Evolutionary conservation across 352 stramenopile genomes (phyloP), one percentile per base, ranked within the genome.

Genomic region (Paralagenidium karlingii): DNA sequence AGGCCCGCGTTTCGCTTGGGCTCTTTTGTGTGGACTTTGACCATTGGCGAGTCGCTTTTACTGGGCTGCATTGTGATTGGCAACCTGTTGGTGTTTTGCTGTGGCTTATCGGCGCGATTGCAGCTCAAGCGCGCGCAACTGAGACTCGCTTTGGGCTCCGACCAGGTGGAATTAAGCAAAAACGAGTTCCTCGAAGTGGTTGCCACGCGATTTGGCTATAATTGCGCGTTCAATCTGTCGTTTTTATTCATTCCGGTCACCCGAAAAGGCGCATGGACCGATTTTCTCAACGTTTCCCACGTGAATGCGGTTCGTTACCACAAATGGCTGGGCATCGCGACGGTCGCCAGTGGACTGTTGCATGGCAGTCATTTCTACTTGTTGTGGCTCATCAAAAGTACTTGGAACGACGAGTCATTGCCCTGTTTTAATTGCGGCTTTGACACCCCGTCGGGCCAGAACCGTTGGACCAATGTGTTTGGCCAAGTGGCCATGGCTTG

Each of bases 161-260:
- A 37, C 12, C 20, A 50, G 25, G 38, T 36, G 18, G 24, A 28
- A n/a, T 21, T 69, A 3, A 34, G 50, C 33, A 52, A 55, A 24
- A 74, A 70, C 52, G 60, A 55, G 10, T 60, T 77, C 34, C 43
- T 79, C 1, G 52, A 79, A 41, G 50, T 76, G 24, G 46, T 34
- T 15, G 55, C 63, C 34, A 61, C 78, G 48, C 62, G 58, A 21
- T 43, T 57, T 0, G 60, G 56, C 8, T 82, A 79, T 51, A 47
- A 60, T 24, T 68, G 56, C 51, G 63, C 83, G 34, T 86, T 69
- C 57, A 83, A 82, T 49, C 78, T 86, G 64, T 59, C 68, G 18
- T 76, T 86, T 42, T 47, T 86, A 11, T 49, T 73, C 29, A 41
- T 82, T 12, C 65, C 65, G 1, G 59, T 75, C 9, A 82, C 68